phyloP scores from a whole-genome alignment of 176 grass and related monocot genomes.

The Triticum monococcum region DNA sequence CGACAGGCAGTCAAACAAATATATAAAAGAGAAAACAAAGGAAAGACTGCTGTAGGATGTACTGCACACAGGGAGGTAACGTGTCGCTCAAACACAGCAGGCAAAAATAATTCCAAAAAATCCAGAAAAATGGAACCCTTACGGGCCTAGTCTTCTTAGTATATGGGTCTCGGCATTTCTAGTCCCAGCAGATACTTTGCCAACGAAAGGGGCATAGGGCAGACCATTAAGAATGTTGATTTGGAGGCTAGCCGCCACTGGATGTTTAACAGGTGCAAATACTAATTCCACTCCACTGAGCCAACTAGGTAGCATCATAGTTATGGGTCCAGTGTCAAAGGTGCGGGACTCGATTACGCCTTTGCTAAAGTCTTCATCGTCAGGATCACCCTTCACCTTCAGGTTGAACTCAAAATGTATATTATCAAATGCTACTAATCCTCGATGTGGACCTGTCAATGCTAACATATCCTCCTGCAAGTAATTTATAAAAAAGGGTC shows the following conservation, averaged over 20 bases:
- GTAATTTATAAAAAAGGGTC: neutral
- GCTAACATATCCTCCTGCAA: neutral
- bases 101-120: too few species aligned
- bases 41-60: too few species aligned
- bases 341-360: neutral
- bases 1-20: too few species aligned
- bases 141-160: too few species aligned
- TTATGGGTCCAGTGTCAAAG: neutral
- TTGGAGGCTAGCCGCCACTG: neutral
- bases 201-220: neutral
- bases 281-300: neutral
- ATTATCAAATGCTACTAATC: neutral
- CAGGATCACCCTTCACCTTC: neutral
- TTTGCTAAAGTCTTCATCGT: neutral
- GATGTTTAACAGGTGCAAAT: neutral
- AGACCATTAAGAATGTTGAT: neutral
- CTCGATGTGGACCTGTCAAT: conserved; percentile 1
- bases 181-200: neutral
- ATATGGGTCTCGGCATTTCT: neutral
- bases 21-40: too few species aligned
- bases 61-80: too few species aligned
- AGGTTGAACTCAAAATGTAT: conserved; percentile 2
- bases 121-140: too few species aligned
- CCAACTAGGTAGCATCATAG: neutral
- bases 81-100: too few species aligned